Base-by-base conservation (phyloP, 306 rosid genomes). In the Sechiopsis laciniata region DNA sequence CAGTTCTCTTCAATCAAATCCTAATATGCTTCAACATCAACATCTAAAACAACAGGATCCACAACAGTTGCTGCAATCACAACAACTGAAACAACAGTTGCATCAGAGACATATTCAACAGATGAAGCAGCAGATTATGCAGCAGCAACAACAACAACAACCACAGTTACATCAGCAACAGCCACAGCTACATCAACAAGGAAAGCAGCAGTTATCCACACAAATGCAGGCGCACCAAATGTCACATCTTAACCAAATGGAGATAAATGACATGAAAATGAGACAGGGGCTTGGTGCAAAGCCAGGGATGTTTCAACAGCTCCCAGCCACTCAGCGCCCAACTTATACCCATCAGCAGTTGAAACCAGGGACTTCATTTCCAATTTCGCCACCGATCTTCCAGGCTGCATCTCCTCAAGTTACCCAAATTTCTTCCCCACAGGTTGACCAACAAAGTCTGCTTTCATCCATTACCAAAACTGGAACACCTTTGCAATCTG, bases 321-420 rank as follows among this genome's bases (percentile, higher is more conserved):
- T 67, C 73, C 58, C 90, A 22, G 77, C 82, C 17, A 85, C 89
- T 74, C 98, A 88, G 80, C 96, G 92, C 53, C 65, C 95, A 21
- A 58, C 84, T 35, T 94, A 83, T 85, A 56, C 98, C 57, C 97
- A 87, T 81, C 95, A 76, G 40, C 96, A 78, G 80, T 63, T 85
- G 79, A 94, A 94, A 86, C 65, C 91, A 37, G 91, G 85, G 67
- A 70, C 87, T 74, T 58, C 86, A 63, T 94, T 75, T 82, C 82
- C 88, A 65, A 85, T 80, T 76, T 90, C 98, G 73, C 90, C 88
- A 66, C 97, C 87, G 73, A 84, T 84, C 67, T 85, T 87, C 80
- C 98, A 88, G 82, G 80, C 91, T 66, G 76, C 84, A n/a, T 90
- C 98, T 71, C 96, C 98, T 76, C 99, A 94, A 80, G 78, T 89